These are phyloP conservation scores for Leishmania tarentolae DNA, from an alignment of 208 protist species.

Conservation along the genomic window DNA sequence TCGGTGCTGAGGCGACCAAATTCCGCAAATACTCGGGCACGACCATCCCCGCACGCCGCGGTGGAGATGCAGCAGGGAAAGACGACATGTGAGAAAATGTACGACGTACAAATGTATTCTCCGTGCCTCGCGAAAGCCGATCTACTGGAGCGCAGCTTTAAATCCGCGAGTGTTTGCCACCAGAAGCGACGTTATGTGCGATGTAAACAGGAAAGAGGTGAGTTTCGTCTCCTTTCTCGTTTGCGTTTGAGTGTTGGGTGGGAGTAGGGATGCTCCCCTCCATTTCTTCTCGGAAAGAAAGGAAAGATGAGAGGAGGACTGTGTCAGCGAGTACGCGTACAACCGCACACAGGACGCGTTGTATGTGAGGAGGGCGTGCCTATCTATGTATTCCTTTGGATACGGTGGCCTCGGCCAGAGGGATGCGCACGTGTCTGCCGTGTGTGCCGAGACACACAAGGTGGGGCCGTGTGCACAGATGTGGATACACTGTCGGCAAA, in stretches of 20 bases:
- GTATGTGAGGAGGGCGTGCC: neutral
- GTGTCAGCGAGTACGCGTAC: neutral
- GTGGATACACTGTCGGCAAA: neutral
- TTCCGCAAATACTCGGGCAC: slow-evolving; percentile 5
- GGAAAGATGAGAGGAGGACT: neutral
- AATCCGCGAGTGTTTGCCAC: neutral
- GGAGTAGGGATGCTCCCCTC: neutral
- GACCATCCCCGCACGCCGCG: neutral
- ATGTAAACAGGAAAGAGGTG: neutral
- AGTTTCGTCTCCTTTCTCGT: neutral
- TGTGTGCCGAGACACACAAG: neutral
- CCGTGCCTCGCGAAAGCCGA: neutral
- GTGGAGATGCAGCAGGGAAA: too few relatives aligned
- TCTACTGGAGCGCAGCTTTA: too few relatives aligned
- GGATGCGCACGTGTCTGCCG: neutral
- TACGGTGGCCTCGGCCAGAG: neutral
- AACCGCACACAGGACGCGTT: neutral
- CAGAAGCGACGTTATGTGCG: neutral
- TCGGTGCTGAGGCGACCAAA: slow-evolving; percentile 1
- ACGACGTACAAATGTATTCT: neutral
- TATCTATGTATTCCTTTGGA: neutral
- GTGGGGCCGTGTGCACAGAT: slow-evolving; percentile 2
- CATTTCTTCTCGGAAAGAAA: neutral
- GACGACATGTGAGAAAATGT: neutral
- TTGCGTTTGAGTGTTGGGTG: neutral